A percentile compares a stretch with the other conserved stretches of the same genome.
Conservation (phyloP, 2,329 filamentous ascomycete species). For the Fusarium sulawesiense region DNA sequence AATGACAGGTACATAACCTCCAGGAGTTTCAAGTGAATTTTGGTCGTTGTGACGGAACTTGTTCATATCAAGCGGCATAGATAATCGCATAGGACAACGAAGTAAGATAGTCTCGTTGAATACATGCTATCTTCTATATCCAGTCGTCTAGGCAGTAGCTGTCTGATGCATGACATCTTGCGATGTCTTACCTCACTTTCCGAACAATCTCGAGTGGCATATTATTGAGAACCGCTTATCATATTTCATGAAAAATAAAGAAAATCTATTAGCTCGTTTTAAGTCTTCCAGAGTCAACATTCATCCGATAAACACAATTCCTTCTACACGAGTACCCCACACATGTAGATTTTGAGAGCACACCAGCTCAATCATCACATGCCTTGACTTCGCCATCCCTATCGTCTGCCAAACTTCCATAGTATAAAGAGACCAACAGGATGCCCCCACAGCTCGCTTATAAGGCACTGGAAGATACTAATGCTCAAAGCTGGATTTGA, state of each 20-base stretch:
- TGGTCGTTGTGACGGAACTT: background rate
- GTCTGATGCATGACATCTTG: background rate
- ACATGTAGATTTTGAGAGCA: constrained; percentile 15
- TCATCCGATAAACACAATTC: constrained; percentile 31
- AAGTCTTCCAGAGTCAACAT: constrained; percentile 36
- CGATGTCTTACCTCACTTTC: background rate
- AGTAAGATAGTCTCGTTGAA: background rate
- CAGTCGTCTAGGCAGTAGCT: background rate
- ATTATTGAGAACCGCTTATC: background rate
- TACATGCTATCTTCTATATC: background rate
- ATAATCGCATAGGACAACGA: background rate
- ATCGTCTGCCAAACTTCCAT: background rate
- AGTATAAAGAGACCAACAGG: background rate
- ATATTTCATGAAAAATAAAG: constrained; percentile 23
- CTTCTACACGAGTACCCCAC: constrained; percentile 4
- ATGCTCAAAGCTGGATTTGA: background rate
- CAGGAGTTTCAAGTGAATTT: background rate
- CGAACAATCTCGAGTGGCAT: background rate
- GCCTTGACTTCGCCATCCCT: background rate
- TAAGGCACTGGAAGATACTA: background rate
- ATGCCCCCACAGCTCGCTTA: background rate
- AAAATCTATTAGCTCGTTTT: constrained; percentile 46
- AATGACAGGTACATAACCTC: background rate
- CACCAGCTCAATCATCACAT: constrained; percentile 12
- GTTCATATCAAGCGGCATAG: background rate